Conservation (phyloP, 305 asterid species). For the Fraxinus dipetala region DNA sequence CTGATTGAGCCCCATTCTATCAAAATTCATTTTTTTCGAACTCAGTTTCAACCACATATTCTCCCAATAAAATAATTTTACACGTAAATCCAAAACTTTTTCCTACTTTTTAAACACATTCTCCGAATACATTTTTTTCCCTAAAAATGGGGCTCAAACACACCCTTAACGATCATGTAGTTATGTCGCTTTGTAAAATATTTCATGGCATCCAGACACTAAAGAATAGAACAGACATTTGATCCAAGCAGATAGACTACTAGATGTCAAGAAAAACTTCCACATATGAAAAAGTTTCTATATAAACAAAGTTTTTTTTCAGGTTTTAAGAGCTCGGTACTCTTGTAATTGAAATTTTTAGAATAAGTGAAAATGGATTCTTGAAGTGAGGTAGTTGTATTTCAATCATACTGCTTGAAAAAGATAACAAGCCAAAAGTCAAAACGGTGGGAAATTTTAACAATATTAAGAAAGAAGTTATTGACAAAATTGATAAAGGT, state of each 20-base stretch:
- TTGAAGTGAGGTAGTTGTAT: not conserved
- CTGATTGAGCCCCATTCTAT: no score
- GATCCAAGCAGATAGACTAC: not conserved
- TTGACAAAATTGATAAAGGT: not conserved
- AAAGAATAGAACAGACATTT: not conserved
- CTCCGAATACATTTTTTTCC: no score
- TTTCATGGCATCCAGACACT: not conserved
- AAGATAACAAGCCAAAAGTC: not conserved
- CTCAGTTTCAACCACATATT: no score
- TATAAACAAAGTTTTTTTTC: not conserved
- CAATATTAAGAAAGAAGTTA: not conserved
- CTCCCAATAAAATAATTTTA: no score
- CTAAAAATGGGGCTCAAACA: no score
- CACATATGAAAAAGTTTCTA: not conserved
- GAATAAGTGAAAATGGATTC: not conserved
- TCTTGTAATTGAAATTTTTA: not conserved
- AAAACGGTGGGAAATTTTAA: not conserved
- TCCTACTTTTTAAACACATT: no score
- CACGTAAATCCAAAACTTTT: no score
- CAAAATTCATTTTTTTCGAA: no score
- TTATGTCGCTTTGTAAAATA: not conserved
- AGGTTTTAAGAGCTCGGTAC: not conserved
- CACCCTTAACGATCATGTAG: not conserved
- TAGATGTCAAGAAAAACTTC: not conserved
- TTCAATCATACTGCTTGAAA: not conserved